Percentiles rank a stretch among this genome's conserved stretches.
Conservation (phyloP, 352 stramenopile genomes). For the Phytophthora podocarpi region DNA sequence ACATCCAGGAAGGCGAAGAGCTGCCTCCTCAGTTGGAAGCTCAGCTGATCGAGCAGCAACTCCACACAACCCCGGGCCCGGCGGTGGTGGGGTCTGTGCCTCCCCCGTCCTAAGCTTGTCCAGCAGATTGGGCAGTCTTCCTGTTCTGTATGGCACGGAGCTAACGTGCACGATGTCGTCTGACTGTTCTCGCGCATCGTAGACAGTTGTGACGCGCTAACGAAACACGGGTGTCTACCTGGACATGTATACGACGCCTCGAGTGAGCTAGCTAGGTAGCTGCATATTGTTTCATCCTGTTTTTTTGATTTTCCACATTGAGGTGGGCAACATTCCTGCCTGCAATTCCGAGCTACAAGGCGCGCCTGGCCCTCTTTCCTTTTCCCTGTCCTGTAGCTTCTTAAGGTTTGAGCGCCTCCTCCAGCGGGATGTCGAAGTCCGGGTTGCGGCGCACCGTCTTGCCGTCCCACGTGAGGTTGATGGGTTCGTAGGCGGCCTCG, state of each 20-base stretch:
- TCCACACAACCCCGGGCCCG: slow-evolving; percentile 27
- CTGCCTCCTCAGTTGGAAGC: slow-evolving; percentile 39
- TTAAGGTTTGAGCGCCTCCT: slow-evolving; percentile 68
- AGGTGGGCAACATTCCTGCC: slow-evolving; percentile 4
- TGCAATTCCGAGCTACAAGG: slow-evolving; percentile 7
- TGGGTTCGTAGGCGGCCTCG: slow-evolving; percentile 75
- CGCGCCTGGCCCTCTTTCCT: neutral
- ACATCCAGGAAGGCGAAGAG: slow-evolving; percentile 38
- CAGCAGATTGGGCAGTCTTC: neutral
- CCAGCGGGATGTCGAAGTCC: slow-evolving; percentile 79
- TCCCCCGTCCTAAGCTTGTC: slow-evolving; percentile 15
- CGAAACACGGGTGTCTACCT: slow-evolving; percentile 22
- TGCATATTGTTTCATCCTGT: slow-evolving; percentile 33
- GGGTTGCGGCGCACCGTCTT: slow-evolving; percentile 81
- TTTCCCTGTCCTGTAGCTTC: slow-evolving; percentile 12
- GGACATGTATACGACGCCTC: slow-evolving; percentile 9
- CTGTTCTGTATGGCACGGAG: slow-evolving; percentile 4
- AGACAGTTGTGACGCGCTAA: slow-evolving; percentile 29
- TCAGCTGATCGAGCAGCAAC: slow-evolving; percentile 42
- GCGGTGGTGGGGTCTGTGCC: slow-evolving; percentile 24
- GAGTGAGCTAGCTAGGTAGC: neutral
- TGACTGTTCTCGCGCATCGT: slow-evolving; percentile 11
- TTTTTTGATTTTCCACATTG: slow-evolving; percentile 33
- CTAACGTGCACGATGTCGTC: neutral
- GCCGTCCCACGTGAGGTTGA: slow-evolving; percentile 89